Evolutionary conservation across 345 rosid species (phyloP), one percentile per base, ranked within the genome.

Genomic region (Rhodamnia rubescens): DNA sequence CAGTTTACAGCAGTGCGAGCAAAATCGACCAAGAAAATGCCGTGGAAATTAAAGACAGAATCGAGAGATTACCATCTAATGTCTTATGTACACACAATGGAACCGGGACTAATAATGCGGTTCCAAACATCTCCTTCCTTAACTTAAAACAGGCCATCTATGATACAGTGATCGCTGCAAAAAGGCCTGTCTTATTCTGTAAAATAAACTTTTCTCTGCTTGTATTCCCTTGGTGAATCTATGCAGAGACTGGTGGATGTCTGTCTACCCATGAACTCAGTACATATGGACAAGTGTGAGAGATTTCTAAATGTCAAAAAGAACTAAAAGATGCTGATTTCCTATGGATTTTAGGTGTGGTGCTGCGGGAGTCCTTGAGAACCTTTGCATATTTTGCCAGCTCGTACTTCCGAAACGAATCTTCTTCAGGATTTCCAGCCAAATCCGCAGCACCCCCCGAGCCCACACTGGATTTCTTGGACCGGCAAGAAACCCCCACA

Each of bases 351-450:
- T 53, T 88, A 49, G 87, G 85, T 49, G 88, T 57, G 47, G 56
- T 16, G 4, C 90, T 47, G n/a, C 88, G 90, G 8, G 94, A 85
- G 58, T 87, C 90, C 86, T 86, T 93, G 55, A 97, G 88, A 49
- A 84, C 98, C 81, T 90, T 91, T 0, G 99, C 98, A 26, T 85
- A 93, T 86, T 95, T 97, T 50, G 83, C 58, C 90, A 97, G 74
- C 81, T 95, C 95, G 3, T 89, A 89, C 88, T 90, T 93, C 87
- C 54, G 85, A 24, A 61, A 52, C 27, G 64, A 42, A 61, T 84
- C 81, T 36, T 69, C 57, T 54, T 54, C 80, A 36, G 40, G 80
- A 69, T 42, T 69, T 69, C 80, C 80, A 18, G 7, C 80, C 26
- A 20, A 20, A 69, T 69, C 80, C 26, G 26, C 80, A 36, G 26